Evolutionary conservation across 495 filamentous ascomycete genomes (phyloP), one percentile per base, ranked within the genome.

Genomic region (Acidomyces sp.): DNA sequence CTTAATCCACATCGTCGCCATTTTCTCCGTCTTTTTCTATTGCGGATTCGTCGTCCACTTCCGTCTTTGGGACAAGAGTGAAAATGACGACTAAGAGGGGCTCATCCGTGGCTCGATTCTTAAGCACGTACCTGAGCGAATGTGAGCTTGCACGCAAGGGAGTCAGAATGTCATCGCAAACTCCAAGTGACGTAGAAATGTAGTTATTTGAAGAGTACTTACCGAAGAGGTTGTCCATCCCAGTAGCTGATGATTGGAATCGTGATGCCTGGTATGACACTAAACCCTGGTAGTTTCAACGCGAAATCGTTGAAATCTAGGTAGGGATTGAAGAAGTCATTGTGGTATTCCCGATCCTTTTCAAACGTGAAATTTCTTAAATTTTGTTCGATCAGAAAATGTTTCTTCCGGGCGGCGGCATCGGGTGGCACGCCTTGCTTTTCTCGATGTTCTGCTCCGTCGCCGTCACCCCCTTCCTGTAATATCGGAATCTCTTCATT

Each of bases 281-380:
- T 69, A 40, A 86, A 84, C 0, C 85, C 84, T 4, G 88, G 88
- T 13, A 96, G 52, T 36, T 74, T 70, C 16, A 96, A 59, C n/a
- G 78, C 69, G 52, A 93, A 83, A 41, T 80, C 78, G 54, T 74
- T 76, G 52, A 95, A 93, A 56, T 86, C 80, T 29, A 97, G 55
- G 64, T 87, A 94, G n/a, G 78, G 75, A 54, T 94, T 95, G 51
- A 77, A 90, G 60, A 97, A 95, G 59, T 95, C 88, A 30, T 73
- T 70, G 20, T 66, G 60, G 57, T 93, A 93, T 34, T 68, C 61
- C 46, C 74, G 61, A 1, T 71, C 76, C 27, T 55, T 54, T 42
- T 77, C 73, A 60, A 78, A 79, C 1, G 55, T 62, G 53, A 75
- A 78, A 3, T 50, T 52, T 48, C 67, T 61, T 26, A 68, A 55